Conservation (phyloP, 2,329 filamentous ascomycete genomes). For the Tolypocladium ophioglossoides region DNA sequence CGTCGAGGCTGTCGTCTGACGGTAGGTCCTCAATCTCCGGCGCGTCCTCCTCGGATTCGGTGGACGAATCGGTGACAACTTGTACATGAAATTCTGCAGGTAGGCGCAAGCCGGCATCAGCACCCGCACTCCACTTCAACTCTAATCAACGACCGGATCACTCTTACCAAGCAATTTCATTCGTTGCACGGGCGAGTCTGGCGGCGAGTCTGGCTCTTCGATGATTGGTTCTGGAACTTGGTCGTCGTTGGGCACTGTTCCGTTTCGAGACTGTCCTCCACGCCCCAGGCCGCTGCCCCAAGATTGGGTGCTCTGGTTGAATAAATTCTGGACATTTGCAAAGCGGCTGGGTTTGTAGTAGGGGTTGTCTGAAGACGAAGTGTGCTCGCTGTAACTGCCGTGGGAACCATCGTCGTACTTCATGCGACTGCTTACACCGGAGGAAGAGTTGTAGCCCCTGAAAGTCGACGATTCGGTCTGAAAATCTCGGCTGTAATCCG, state of each 20-base stretch:
- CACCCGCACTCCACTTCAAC: neutral
- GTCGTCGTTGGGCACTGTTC: slow-evolving; percentile 4
- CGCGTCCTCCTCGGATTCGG: slow-evolving; percentile 1
- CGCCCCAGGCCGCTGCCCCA: neutral
- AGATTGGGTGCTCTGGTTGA: neutral
- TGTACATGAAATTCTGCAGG: slow-evolving; percentile 10
- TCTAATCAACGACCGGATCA: neutral
- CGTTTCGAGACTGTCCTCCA: neutral
- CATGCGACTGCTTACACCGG: neutral
- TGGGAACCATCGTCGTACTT: slow-evolving; percentile 1
- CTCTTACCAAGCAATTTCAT: slow-evolving; percentile 20
- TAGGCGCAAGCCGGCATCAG: neutral
- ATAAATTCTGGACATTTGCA: neutral
- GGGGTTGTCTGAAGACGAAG: slow-evolving; percentile 18
- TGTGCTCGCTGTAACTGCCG: slow-evolving; percentile 13
- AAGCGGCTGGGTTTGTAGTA: slow-evolving; percentile 20
- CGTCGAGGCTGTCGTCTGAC: neutral
- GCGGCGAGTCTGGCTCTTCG: slow-evolving; percentile 21
- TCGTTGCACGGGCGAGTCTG: slow-evolving; percentile 10
- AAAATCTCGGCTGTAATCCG: neutral
- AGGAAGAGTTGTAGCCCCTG: neutral
- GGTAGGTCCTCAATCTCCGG: neutral
- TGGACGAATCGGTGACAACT: neutral
- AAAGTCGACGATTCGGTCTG: neutral
- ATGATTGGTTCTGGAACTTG: slow-evolving; percentile 20